phyloP scores from a whole-genome alignment of 169 alveolate species.

The Plasmodium ovale region DNA sequence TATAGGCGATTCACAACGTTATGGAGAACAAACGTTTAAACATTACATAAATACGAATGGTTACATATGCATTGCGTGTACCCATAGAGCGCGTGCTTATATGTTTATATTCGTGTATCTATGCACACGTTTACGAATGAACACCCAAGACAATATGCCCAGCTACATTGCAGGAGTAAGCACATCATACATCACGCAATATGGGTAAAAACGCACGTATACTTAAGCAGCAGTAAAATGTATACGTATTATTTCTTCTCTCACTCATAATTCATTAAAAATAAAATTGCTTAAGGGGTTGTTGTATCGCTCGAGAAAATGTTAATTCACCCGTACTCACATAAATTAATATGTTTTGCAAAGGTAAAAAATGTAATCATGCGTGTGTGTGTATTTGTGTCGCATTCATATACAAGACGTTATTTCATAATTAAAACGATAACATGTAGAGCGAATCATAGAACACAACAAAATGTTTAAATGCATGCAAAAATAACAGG shows the following conservation, averaged over 20 bases:
- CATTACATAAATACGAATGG: too few relatives aligned
- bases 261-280: not conserved
- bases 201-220: not conserved
- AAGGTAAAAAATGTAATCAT: slow-evolving; percentile 14
- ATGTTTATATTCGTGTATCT: too few relatives aligned
- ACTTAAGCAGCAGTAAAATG: not conserved
- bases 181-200: not conserved
- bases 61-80: too few relatives aligned
- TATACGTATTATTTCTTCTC: not conserved
- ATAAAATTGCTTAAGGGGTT: not conserved
- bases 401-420: not conserved
- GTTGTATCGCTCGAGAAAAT: not conserved
- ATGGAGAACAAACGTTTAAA: too few relatives aligned
- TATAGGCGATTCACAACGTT: too few relatives aligned
- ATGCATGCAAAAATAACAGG: not conserved
- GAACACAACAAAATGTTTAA: not conserved
- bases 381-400: too few relatives aligned
- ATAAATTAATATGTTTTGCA: not conserved
- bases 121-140: not conserved
- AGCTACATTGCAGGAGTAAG: too few relatives aligned
- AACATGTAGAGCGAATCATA: not conserved
- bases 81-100: too few relatives aligned
- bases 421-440: not conserved
- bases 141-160: too few relatives aligned
- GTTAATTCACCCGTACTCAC: not conserved